These are phyloP conservation scores for Boletus subcaerulescens DNA, from an alignment of 768 basidiomycete genomes.

Conservation along the genomic window DNA sequence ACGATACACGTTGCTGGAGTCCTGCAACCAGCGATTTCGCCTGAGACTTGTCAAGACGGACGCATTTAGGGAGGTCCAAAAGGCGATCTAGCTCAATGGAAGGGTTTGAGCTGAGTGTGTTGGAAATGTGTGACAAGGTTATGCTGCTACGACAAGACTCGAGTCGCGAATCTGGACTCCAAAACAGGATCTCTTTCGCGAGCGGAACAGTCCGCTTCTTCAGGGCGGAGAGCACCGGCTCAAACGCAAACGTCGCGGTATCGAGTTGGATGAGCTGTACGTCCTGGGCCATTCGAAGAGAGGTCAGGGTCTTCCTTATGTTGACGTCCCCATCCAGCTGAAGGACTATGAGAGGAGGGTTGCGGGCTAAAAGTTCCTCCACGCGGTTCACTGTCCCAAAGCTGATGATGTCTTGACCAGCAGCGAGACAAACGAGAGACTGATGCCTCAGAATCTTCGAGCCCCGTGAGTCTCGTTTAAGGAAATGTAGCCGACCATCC, in stretches of 20 bases:
- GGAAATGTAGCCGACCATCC: slow-evolving; percentile 34
- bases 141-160: neutral
- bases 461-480: slow-evolving; percentile 30
- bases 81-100: slow-evolving; percentile 37
- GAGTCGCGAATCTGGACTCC: slow-evolving; percentile 34
- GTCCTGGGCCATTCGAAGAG: slow-evolving; percentile 32
- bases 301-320: slow-evolving; percentile 36
- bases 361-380: slow-evolving; percentile 46
- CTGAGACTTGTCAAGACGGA: slow-evolving; percentile 53
- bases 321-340: slow-evolving; percentile 47
- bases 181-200: slow-evolving; percentile 49
- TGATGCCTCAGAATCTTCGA: slow-evolving; percentile 48
- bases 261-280: slow-evolving; percentile 54
- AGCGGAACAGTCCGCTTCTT: slow-evolving; percentile 43
- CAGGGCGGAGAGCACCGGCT: slow-evolving; percentile 57
- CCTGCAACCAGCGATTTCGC: slow-evolving; percentile 43
- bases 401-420: slow-evolving; percentile 45
- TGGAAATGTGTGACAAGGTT: slow-evolving; percentile 20
- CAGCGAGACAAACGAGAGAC: slow-evolving; percentile 50
- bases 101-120: slow-evolving; percentile 29
- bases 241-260: slow-evolving; percentile 56
- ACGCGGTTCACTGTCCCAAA: slow-evolving; percentile 57
- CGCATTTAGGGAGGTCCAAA: slow-evolving; percentile 33
- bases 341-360: slow-evolving; percentile 50
- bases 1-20: slow-evolving; percentile 50